Conservation (phyloP, 192 early-diverging fungal species). For the Fimicolochytrium jonesii region DNA sequence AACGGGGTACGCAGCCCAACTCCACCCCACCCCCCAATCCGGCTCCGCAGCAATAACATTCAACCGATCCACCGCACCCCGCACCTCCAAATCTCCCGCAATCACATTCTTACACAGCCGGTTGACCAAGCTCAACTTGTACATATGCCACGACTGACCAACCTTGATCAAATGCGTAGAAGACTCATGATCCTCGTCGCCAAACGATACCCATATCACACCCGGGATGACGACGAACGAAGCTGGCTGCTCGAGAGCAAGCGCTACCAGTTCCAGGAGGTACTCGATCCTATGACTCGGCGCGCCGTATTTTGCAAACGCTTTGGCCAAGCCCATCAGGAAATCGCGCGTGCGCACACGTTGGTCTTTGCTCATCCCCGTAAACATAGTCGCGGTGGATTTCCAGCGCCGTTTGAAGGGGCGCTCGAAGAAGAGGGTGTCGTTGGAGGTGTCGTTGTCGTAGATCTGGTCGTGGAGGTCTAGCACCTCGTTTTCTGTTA, state of each 20-base stretch:
- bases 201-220: conserved; percentile 45
- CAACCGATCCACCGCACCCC: conserved; percentile 25
- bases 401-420: conserved; percentile 7
- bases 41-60: conserved; percentile 17
- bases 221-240: conserved; percentile 39
- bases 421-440: not conserved
- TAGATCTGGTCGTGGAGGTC: conserved; percentile 1
- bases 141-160: conserved; percentile 32
- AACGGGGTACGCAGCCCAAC: conserved; percentile 24
- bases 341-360: conserved; percentile 31
- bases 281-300: conserved; percentile 49
- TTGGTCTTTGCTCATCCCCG: conserved; percentile 7
- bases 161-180: conserved; percentile 39
- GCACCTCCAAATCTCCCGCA: conserved; percentile 23
- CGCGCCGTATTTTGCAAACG: conserved; percentile 43
- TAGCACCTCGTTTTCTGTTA: not conserved
- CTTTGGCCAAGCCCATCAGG: conserved; percentile 38
- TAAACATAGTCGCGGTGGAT: conserved; percentile 24
- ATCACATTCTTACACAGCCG: conserved; percentile 37
- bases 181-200: conserved; percentile 24
- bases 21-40: not conserved
- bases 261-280: conserved; percentile 32
- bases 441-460: not conserved
- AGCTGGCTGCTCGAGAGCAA: conserved; percentile 34
- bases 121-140: conserved; percentile 45